These are phyloP conservation scores for Fusarium oxysporum DNA, from an alignment of 2,329 filamentous ascomycete genomes.

Conservation along the genomic window DNA sequence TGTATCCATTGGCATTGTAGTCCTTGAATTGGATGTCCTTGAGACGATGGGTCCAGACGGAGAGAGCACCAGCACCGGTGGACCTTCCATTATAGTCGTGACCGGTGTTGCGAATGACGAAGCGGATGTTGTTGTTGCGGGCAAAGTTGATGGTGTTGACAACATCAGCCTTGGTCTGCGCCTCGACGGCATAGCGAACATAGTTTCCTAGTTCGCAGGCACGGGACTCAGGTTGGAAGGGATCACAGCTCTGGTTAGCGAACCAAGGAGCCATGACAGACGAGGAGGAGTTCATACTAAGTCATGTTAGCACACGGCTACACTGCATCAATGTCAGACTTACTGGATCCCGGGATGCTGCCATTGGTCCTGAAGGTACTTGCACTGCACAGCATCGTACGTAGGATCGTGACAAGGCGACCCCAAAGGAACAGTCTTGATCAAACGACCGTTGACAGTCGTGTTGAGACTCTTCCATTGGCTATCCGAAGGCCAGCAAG, in stretches of 20 bases:
- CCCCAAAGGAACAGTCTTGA: constrained; percentile 63
- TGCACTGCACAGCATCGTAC: constrained; percentile 60
- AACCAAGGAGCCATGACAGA: constrained; percentile 50
- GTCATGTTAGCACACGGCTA: neutral
- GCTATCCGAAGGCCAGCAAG: constrained; percentile 61
- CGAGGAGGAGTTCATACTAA: constrained; percentile 40
- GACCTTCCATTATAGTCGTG: constrained; percentile 66
- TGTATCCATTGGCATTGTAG: constrained; percentile 58
- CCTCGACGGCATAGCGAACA: constrained; percentile 55
- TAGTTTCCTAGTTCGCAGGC: constrained; percentile 59
- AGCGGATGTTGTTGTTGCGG: constrained; percentile 56
- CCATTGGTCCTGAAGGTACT: constrained; percentile 58
- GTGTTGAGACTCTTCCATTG: constrained; percentile 63
- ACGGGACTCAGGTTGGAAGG: constrained; percentile 47
- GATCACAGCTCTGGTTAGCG: constrained; percentile 56
- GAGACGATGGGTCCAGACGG: constrained; percentile 57
- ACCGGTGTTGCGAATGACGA: constrained; percentile 65
- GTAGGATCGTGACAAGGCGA: constrained; percentile 61
- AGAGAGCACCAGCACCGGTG: constrained; percentile 61
- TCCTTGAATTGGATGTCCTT: constrained; percentile 57
- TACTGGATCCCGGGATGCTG: constrained; percentile 58
- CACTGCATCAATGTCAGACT: constrained; percentile 16
- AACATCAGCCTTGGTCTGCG: constrained; percentile 47
- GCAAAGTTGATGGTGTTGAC: constrained; percentile 50
- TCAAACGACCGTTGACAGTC: constrained; percentile 61